Base-by-base conservation (phyloP, 2,329 filamentous ascomycete species). In the Aurifilum marmelostoma region DNA sequence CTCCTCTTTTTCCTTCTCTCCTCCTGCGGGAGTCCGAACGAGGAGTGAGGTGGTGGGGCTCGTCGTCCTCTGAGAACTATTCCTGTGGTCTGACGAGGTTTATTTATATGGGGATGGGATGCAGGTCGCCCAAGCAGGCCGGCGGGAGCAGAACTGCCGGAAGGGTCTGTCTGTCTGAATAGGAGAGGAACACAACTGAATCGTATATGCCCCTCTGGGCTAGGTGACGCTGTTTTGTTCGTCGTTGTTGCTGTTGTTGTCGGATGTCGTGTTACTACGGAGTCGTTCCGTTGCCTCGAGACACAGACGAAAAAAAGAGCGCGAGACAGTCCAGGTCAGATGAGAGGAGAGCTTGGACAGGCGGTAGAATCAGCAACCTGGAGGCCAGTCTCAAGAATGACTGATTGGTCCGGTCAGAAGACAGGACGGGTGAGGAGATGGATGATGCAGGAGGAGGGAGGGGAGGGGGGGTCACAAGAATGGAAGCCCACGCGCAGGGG, bases 81-180 rank as follows among this genome's bases (percentile, higher is more conserved):
- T 59, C 32, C 56, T 59, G 56, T 59, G 18, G 21, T 59, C 32
- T 59, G 56, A 59, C 56, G 18, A 37, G 56, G 27, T 56, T n/a
- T 59, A 59, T 59, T 59, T 59, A 34, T 59, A 59, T 11, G 32
- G 29, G 29, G 16, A 34, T n/a, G n/a, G n/a, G n/a, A 29, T 21
- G 56, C 16, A 59, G 56, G 56, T 59, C 56, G 56, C 29, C 7
- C 32, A 37, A n/a, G 21, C 29, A 37, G 56, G 56, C 56, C 56
- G 56, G 29, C 29, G 18, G 29, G 29, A 37, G 9, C 56, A 59
- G 14, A 59, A 18, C 6, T 54, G 43, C 50, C 50, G n/a, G 50
- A 58, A 58, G 14, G 29, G 34, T 34, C n/a, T n/a, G n/a, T n/a
- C 21, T 47, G 43, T 47, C 54, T 58, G 24, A 8, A 34, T n/a